phyloP scores from a whole-genome alignment of 805 yeast genomes.

The Ogataea nonfermentans region DNA sequence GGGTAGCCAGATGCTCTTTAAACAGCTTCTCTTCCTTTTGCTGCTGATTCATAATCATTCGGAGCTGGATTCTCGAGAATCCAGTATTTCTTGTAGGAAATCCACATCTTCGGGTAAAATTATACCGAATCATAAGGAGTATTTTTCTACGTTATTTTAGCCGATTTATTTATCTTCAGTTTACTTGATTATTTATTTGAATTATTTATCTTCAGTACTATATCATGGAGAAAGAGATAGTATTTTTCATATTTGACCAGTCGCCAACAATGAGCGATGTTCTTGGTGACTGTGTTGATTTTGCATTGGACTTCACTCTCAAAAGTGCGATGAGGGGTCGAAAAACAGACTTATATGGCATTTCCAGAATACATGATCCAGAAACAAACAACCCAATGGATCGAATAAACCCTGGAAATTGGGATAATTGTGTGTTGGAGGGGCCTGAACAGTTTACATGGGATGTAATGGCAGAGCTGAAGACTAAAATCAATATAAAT shows the following conservation, averaged over 20 bases:
- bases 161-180: background rate
- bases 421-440: slow-evolving; percentile 23
- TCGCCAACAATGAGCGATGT: slow-evolving; percentile 43
- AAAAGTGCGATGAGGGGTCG: slow-evolving; percentile 28
- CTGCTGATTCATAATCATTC: slow-evolving; percentile 7
- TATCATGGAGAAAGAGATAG: slow-evolving; percentile 22
- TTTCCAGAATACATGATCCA: slow-evolving; percentile 27
- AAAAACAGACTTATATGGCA: slow-evolving; percentile 26
- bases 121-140: slow-evolving; percentile 1
- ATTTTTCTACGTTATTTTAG: background rate
- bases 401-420: slow-evolving; percentile 20
- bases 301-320: slow-evolving; percentile 41
- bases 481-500: slow-evolving; percentile 17
- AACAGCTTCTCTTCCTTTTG: slow-evolving; percentile 13
- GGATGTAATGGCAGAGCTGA: slow-evolving; percentile 16
- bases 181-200: no score
- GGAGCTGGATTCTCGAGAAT: background rate
- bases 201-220: background rate
- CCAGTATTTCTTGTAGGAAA: background rate
- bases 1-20: slow-evolving; percentile 8
- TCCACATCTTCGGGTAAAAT: background rate
- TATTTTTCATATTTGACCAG: slow-evolving; percentile 47
- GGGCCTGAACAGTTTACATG: slow-evolving; percentile 22
- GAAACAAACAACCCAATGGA: slow-evolving; percentile 28
- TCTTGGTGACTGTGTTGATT: slow-evolving; percentile 39